phyloP scores from a whole-genome alignment of 345 rosid genomes.

The Rhodamnia rubescens region DNA sequence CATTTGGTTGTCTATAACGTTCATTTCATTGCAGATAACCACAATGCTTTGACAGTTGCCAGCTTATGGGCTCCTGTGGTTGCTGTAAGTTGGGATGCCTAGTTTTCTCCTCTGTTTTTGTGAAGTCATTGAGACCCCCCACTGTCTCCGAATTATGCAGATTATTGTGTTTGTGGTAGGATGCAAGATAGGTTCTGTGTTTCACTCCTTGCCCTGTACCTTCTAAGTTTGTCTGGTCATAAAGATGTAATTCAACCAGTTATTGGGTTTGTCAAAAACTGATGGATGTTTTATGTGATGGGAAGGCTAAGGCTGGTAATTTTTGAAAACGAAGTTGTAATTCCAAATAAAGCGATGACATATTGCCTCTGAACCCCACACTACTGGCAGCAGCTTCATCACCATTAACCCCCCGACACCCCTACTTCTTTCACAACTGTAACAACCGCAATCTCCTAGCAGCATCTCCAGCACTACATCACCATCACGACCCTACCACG shows the following conservation, averaged over 20 bases:
- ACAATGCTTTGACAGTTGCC: constrained; percentile 74
- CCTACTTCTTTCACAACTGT: not conserved
- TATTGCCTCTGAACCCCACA: not conserved
- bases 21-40: constrained; percentile 70
- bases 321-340: not conserved
- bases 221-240: not conserved
- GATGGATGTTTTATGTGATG: not conserved
- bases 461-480: not conserved
- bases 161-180: not conserved
- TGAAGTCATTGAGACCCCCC: not conserved
- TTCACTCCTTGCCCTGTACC: not conserved
- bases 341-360: not conserved
- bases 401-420: not conserved
- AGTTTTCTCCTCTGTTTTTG: not conserved
- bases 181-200: not conserved
- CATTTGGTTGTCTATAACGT: not conserved
- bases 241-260: not conserved
- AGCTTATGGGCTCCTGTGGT: constrained; percentile 89
- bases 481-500: not conserved
- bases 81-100: constrained; percentile 51
- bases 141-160: not conserved
- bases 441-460: not conserved
- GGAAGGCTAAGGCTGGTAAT: not conserved
- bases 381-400: not conserved
- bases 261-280: not conserved